Evolutionary conservation across 768 basidiomycete genomes (phyloP), one percentile per base, ranked within the genome.

Genomic region (Scleroderma bovista): DNA sequence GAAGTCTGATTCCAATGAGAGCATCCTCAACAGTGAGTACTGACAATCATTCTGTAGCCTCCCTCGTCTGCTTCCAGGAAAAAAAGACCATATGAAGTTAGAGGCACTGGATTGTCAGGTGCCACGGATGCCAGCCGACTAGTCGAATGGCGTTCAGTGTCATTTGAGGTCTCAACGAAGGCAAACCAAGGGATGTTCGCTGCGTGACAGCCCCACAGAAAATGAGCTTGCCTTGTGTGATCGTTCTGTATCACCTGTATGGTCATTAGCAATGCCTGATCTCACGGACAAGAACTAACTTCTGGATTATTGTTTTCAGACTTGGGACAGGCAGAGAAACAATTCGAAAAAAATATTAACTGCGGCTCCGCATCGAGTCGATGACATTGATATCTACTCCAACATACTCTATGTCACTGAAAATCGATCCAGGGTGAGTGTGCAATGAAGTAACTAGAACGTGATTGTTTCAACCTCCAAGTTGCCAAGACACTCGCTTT

Each of bases 381-480:
- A 99, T 56, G 90, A 96, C 60, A 86, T 98, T 50, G 96, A 98
- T 60, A 83, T 96, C 33, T 93, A 88, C 66, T 95, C 93, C 49
- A 96, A 98, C 63, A 96, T 98, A 62, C 77, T 98, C 37, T 98
- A 97, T 67, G 93, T 98, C 3, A 91, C 90, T 43, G 89, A 93
- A 60, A 91, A 90, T 59, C 80, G 82, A 40, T 78, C 72, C 67
- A 69, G 57, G 75, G 84, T 86, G 48, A 50, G 64, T 17, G 16
- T 26, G 13, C 13, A 15, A 23, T n/a, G n/a, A 16, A 4, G 23
- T 16, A 6, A 43, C 24, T 36, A 5, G 12, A n/a, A 16, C n/a
- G 19, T 43, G 16, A 15, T 43, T 10, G 29, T 47, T 55, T 53
- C 49, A n/a, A 33, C 51, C 13, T 39, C 53, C 22, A n/a, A n/a